Base-by-base conservation (phyloP, 495 filamentous ascomycete species). In the Oidiodendron maius region DNA sequence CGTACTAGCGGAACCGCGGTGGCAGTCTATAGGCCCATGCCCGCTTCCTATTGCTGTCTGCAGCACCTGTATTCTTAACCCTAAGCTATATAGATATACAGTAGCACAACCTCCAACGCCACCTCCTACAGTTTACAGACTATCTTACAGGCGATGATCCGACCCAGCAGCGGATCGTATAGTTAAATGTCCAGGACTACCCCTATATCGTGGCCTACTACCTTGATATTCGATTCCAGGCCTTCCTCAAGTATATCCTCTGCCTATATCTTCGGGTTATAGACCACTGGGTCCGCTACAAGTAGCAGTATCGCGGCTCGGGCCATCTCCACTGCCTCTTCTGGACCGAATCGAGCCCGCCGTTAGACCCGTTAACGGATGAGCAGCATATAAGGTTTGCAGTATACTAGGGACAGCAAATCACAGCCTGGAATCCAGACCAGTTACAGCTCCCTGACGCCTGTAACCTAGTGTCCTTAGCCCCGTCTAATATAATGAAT, bases 211-310 rank as follows among this genome's bases (percentile, higher is more conserved):
- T 46, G 17, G 25, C 25, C 17, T 20, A 46, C 44, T 46, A 46
- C 18, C 24, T 46, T 17, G 28, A 34, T 18, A 8, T 46, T 46
- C 44, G 44, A 26, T 46, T 46, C 18, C 24, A 21, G 25, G 44
- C 44, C 44, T 46, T 46, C 18, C 16, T 12, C 4, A 20, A 46
- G 44, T 28, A 39, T 17, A 17, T 39, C 15, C 5, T 39, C 36
- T 5, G 36, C 15, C 16, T 17, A 17, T 39, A 17, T 36, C 44
- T 46, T 9, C 24, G 25, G 4, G 10, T 34, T 20, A 20, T 13
- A 15, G 44, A 46, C 44, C 21, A 46, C 44, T 46, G 25, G 44
- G 13, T 17, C 24, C 44, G 44, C 4, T 46, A 34, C 24, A 20
- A 46, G 40, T 39, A 39, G 36, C 36, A 39, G 16, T 39, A 39